Base-by-base conservation (phyloP, 257 asterid genomes). In the Coffea eugenioides region DNA sequence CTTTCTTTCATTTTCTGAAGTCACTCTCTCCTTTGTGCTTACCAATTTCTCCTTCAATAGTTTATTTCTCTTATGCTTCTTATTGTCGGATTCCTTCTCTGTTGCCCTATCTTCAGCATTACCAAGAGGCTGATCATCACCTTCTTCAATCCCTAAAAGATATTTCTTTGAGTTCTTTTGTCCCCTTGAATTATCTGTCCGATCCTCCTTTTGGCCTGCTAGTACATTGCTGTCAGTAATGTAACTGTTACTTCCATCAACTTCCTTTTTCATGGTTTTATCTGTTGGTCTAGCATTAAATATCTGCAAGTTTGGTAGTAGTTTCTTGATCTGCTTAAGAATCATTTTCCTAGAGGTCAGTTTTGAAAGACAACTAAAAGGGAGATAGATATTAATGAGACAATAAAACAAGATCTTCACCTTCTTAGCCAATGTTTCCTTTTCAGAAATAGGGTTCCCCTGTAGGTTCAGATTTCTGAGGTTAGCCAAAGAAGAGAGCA, bases 381-480 rank as follows among this genome's bases (percentile, higher is more conserved):
- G 20, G 64, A 8, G 46, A n/a, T 67, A 8, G 51, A 21, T 67
- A 23, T n/a, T 66, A 43, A 57, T n/a, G 18, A 77, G 62, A 79
- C 78, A 54, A 41, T 69, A 51, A 18, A 75, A 45, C 36, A 15
- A 68, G 70, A 78, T 88, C 23, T 11, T 78, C 81, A 95, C 99
- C 90, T 93, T 95, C 84, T 82, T 89, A 49, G 43, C 86, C 75
- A 91, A 82, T 66, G 82, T 84, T 78, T 91, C 95, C 85, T 85
- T 90, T 74, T 90, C 98, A 76, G 95, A 90, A 76, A 95, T 65
- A 14, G 97, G 98, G 83, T 95, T 95, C 66, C 99, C 99, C 78
- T 87, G 94, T 52, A 95, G 92, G 89, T 95, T 95, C 83, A 95
- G 82, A 84, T 88, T 95, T 89, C 82, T 94, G 89, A 95, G 79